Base-by-base conservation (phyloP, 768 basidiomycete species). In the Tricholoma flavovirens region DNA sequence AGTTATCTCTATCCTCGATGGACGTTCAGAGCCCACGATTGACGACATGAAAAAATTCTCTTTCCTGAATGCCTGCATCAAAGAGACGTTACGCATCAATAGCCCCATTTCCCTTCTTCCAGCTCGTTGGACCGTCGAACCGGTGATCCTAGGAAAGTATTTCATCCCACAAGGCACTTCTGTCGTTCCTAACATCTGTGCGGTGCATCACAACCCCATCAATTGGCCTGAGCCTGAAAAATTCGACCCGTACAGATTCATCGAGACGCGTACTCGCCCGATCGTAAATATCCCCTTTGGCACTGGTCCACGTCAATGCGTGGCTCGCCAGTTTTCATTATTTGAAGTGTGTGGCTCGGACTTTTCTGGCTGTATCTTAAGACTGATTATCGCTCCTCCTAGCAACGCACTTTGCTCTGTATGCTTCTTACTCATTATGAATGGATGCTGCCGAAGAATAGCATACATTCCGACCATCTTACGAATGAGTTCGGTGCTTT, bases 81-180 rank as follows among this genome's bases (percentile, higher is more conserved):
- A 71, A 53, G 75, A 76, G 64, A 63, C 75, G 4, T 56, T 76
- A 10, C 74, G 75, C 14, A 71, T 70, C 48, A 68, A 69, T 57
- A 62, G 60, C 29, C 68, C 71, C 10, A 67, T 70, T 57, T 66
- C 67, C 21, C 62, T 65, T 45, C 61, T 69, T 43, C 67, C 64
- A 4, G 64, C 66, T 6, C 60, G 66, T 49, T 63, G 62, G 59
- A 61, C 61, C 8, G 55, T 51, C 48, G 60, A 62, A 46, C 48
- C 59, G 35, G 58, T 64, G 17, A 56, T 53, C 24, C 60, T 69
- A n/a, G 70, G 69, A 14, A 64, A 65, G n/a, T 70, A 72, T 51
- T 46, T 58, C 33, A 66, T 75, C 52, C 71, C 72, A 0, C 58
- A 67, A 1, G 51, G 60, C 24, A 64, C 67, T 10, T 69, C 71